Evolutionary conservation across 2,329 filamentous ascomycete genomes (phyloP), one percentile per base, ranked within the genome.

Genomic region (Hypomyces rosellus): DNA sequence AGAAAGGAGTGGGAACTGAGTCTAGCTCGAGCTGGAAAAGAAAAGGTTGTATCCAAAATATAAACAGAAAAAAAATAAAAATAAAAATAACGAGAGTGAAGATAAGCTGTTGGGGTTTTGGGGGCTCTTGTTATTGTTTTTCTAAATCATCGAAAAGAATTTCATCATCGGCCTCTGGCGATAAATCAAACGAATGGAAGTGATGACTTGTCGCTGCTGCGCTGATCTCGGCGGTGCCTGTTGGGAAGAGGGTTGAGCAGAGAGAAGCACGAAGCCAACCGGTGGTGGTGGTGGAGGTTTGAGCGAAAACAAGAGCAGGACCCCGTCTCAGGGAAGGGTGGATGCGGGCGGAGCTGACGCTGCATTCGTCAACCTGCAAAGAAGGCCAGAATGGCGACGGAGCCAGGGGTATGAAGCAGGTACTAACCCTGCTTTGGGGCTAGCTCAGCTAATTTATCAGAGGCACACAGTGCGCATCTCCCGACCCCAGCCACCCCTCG

Each of bases 1-100:
- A 57, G 57, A 66, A 74, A 73, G 69, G 72, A 74, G 68, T 69
- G 72, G 59, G 69, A 64, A 61, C 57, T 63, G 71, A 74, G 72
- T 69, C 73, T 74, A 74, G 73, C 72, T 75, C 73, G 62, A 50
- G 37, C 30, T 33, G 54, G 45, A 52, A 61, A 58, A 56, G 57
- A 55, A 58, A 33, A 43, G 48, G 40, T 22, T 11, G 25, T 30
- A 30, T 30, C 9, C 25, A 30, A 30, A 30, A 30, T 30, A 30
- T 30, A 30, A 11, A 30, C 25, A 30, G 47, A 33, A 51, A 40
- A 39, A 48, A 33, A 46, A 16, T 43, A 58, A 54, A 56, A 57
- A 57, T 59, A 44, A 45, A 45, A 45, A 45, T 37, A 50, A 45
- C 18, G 48, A 30, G 25, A 30, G 25, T 30, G 25, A 30, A 30